Base-by-base conservation (phyloP, 176 grass and related monocot species). In the Oryza coarctata region DNA sequence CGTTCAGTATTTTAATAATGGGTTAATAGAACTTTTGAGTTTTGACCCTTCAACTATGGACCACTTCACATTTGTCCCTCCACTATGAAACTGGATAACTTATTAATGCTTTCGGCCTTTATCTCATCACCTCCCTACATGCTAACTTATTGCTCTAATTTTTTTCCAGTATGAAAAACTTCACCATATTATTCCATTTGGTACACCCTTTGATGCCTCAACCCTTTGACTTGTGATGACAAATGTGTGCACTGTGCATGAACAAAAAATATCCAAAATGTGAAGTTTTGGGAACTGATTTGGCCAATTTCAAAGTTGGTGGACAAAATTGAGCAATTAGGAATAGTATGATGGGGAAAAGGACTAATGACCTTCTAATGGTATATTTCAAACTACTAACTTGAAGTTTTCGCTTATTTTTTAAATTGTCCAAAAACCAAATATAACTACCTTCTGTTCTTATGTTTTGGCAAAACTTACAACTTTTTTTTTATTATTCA, bases 331-430 rank as follows among this genome's bases (percentile, higher is more conserved):
- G 13, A 60, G n/a, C 22, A 60, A 25, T 5, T n/a, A 60, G 20
- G 55, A 60, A 60, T 60, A 60, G 13, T 60, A 57, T 25, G n/a
- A 25, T 3, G 8, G 55, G 20, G 1, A 25, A 60, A 60, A 60
- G 1, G 20, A 60, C 9, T n/a, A 60, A 18, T 50, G 8, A 5
- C 55, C 22, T 63, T 38, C 61, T 26, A 76, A 58, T 40, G 13
- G 66, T 75, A 23, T 35, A 66, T 70, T 69, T 62, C n/a, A 63
- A 75, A 49, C 6, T 84, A 35, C 2, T 61, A 61, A 4, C 52
- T 27, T 3, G 0, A 14, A 11, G 65, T 13, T 70, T 5, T 68
- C 27, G 61, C 28, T 6, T 7, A 9, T 62, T 71, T 26, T 33
- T 20, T 13, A 55, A 4, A 40, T 15, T 44, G 28, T 77, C 7